Percentiles rank a stretch among this genome's conserved stretches.
Evolutionary conservation across 768 basidiomycete species (phyloP).

Genomic region (Boletus huronensis): DNA sequence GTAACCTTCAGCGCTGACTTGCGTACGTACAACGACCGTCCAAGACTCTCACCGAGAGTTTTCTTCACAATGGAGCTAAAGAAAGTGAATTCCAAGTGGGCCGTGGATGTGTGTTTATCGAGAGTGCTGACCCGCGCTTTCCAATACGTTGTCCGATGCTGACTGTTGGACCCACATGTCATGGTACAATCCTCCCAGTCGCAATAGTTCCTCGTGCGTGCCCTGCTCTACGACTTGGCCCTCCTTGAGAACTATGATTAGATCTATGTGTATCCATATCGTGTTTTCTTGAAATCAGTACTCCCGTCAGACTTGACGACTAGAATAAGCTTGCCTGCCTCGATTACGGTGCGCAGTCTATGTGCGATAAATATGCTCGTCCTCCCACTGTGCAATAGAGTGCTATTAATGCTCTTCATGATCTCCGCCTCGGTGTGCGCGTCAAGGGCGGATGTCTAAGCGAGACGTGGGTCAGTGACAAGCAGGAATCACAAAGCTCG

Average conservation of each 20-base stretch:
- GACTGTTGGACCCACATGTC: constrained; percentile 84
- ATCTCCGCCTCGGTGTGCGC: constrained; percentile 92
- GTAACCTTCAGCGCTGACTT: background rate
- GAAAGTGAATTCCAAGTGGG: background rate
- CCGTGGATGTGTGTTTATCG: background rate
- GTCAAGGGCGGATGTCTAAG: constrained; percentile 91
- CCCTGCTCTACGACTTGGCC: constrained; percentile 91
- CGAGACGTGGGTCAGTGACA: background rate
- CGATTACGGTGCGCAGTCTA: constrained; percentile 82
- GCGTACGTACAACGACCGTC: background rate
- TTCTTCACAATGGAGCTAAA: background rate
- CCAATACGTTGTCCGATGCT: constrained; percentile 31
- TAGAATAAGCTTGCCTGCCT: constrained; percentile 60
- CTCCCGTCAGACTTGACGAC: background rate
- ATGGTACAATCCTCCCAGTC: constrained; percentile 63
- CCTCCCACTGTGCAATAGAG: constrained; percentile 69
- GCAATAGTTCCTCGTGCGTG: constrained; percentile 84
- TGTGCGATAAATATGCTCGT: constrained; percentile 99
- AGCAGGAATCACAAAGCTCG: background rate
- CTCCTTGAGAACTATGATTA: constrained; percentile 92
- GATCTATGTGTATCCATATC: constrained; percentile 45
- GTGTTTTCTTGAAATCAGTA: background rate
- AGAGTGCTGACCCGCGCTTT: constrained; percentile 8
- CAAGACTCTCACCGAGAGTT: background rate
- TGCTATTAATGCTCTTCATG: constrained; percentile 88